Conservation (phyloP, 2,329 filamentous ascomycete species). For the Ophiocordyceps camponoti-leonardi region DNA sequence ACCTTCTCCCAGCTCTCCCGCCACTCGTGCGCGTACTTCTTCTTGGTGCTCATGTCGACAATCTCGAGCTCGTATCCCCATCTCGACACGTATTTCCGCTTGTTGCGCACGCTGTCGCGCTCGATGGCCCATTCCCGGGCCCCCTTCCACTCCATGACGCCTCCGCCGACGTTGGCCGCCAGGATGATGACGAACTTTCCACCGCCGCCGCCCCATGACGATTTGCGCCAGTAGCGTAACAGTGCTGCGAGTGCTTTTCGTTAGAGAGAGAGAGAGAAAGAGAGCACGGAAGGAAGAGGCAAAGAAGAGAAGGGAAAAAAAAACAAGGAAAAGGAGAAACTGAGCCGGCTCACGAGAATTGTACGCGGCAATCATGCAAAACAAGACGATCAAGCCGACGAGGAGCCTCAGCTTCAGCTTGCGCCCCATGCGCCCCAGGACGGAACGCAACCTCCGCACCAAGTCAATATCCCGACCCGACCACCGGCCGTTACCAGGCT, state of each 20-base stretch:
- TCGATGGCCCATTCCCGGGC: constrained; percentile 96
- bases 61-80: constrained; percentile 97
- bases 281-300: too few relatives aligned
- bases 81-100: constrained; percentile 66
- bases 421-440: constrained; percentile 37
- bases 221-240: constrained; percentile 50
- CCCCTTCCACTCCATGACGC: constrained; percentile 98
- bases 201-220: constrained; percentile 60
- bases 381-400: constrained; percentile 39
- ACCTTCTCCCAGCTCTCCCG: constrained; percentile 99
- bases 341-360: constrained; percentile 38
- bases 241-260: constrained; percentile 20
- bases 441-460: constrained; percentile 26
- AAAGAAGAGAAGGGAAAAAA: too few relatives aligned
- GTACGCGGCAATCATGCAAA: constrained; percentile 50
- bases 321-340: too few relatives aligned
- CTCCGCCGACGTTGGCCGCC: constrained; percentile 84
- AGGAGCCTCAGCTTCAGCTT: constrained; percentile 48
- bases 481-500: constrained; percentile 41
- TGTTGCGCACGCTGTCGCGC: constrained; percentile 88
- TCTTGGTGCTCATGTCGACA: constrained; percentile 97
- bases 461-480: constrained; percentile 24
- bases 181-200: constrained; percentile 87
- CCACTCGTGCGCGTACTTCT: constrained; percentile 97
- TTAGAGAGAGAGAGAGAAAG: too few relatives aligned